A percentile compares a stretch with the other conserved stretches of the same genome.
Evolutionary conservation across 257 asterid species (phyloP).

Genomic region (Scutellaria baicalensis): DNA sequence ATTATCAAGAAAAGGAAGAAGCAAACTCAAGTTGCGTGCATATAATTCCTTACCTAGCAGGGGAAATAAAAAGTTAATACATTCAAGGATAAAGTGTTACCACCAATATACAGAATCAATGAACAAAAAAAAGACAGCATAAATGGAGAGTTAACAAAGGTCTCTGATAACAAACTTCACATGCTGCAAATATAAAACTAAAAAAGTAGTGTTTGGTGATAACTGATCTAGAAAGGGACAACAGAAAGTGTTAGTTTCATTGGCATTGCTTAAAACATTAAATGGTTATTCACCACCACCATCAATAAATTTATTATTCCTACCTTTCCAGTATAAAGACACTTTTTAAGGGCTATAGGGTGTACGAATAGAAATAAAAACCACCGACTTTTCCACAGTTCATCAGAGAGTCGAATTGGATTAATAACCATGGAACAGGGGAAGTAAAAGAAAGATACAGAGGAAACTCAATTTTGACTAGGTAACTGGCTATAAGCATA

Average conservation of each 20-base stretch:
- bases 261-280: background rate
- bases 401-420: background rate
- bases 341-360: background rate
- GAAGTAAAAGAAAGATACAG: background rate
- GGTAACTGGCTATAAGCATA: background rate
- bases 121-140: background rate
- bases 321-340: background rate
- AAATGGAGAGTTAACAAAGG: background rate
- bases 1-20: constrained; percentile 62
- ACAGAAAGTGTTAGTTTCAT: background rate
- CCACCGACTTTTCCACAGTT: background rate
- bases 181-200: background rate
- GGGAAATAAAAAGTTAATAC: constrained; percentile 5
- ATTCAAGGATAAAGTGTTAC: background rate
- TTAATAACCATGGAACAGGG: background rate
- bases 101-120: too few species aligned
- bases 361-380: background rate
- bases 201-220: background rate
- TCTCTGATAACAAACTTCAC: background rate
- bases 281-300: background rate
- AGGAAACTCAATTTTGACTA: background rate
- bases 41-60: constrained; percentile 68
- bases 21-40: constrained; percentile 74
- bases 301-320: background rate
- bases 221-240: background rate